Evolutionary conservation across 2,329 filamentous ascomycete genomes (phyloP).

Genomic region (Neonectria coccinea): DNA sequence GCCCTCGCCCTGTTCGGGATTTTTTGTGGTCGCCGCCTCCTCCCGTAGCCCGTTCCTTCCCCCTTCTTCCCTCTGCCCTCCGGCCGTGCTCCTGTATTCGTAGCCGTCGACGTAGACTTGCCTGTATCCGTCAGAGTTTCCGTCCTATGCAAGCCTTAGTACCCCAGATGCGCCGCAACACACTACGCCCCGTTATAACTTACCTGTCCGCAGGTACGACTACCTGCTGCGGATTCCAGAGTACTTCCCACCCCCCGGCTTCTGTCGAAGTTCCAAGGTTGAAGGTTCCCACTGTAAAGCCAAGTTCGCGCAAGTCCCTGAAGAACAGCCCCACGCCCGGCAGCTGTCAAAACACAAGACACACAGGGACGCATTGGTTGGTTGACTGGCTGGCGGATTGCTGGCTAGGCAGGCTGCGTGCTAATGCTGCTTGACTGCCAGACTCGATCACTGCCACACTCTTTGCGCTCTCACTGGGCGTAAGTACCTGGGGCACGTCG

Average conservation of each 20-base stretch:
- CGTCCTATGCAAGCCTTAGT: not conserved
- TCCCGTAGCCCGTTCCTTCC: slow-evolving; percentile 40
- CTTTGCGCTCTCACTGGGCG: not conserved
- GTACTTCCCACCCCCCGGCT: slow-evolving; percentile 2
- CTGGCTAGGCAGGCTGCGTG: not conserved
- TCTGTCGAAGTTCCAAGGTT: slow-evolving; percentile 37
- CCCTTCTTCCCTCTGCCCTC: slow-evolving; percentile 34
- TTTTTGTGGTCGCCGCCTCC: slow-evolving; percentile 38
- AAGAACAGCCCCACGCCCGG: slow-evolving; percentile 37
- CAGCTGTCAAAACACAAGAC: slow-evolving; percentile 45
- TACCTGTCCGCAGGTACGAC: not conserved
- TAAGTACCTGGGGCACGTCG: not conserved
- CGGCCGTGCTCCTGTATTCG: slow-evolving; percentile 28
- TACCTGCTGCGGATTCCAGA: not conserved
- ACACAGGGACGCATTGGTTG: slow-evolving; percentile 32
- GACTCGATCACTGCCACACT: slow-evolving; percentile 15
- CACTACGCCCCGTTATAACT: slow-evolving; percentile 18
- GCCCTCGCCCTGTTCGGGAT: slow-evolving; percentile 40
- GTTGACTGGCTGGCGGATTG: slow-evolving; percentile 18
- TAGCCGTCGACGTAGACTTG: slow-evolving; percentile 9
- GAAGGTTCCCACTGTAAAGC: slow-evolving; percentile 40
- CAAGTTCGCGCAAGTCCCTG: slow-evolving; percentile 35
- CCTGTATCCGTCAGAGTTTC: slow-evolving; percentile 4
- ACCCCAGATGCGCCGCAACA: not conserved
- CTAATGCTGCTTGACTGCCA: slow-evolving; percentile 7